Percentiles rank a stretch among this genome's conserved stretches.
Evolutionary conservation across 2,329 filamentous ascomycete genomes (phyloP).

Genomic region (Trichoderma afroharzianum): DNA sequence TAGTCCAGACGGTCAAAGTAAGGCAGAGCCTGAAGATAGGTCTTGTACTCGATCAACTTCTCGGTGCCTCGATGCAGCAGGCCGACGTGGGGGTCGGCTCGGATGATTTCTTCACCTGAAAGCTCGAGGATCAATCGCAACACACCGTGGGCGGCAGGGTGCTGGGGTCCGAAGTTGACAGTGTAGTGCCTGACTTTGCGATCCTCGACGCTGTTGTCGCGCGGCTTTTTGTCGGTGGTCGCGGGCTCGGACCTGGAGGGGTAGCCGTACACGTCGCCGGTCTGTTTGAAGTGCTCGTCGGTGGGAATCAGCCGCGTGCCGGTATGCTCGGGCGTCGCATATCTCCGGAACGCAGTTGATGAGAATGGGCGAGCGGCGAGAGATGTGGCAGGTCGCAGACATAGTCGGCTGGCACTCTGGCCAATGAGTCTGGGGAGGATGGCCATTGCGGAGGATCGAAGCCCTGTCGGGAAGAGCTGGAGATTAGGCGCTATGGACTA

Average conservation of each 20-base stretch:
- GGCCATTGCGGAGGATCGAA: slow-evolving; percentile 55
- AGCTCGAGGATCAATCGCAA: slow-evolving; percentile 95
- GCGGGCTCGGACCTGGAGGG: slow-evolving; percentile 40
- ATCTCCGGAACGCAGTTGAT: slow-evolving; percentile 58
- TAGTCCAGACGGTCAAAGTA: slow-evolving; percentile 99
- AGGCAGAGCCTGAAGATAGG: slow-evolving; percentile 93
- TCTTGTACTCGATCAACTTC: slow-evolving; percentile 99
- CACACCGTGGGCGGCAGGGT: slow-evolving; percentile 97
- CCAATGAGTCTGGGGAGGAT: slow-evolving; percentile 68
- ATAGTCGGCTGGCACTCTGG: slow-evolving; percentile 66
- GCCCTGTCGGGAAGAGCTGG: slow-evolving; percentile 25
- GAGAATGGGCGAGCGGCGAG: slow-evolving; percentile 59
- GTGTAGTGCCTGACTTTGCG: slow-evolving; percentile 98
- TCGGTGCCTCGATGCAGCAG: slow-evolving; percentile 95
- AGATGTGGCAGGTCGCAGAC: slow-evolving; percentile 43
- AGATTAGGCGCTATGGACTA: slow-evolving; percentile 14
- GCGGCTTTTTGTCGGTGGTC: slow-evolving; percentile 43
- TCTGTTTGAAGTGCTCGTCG: slow-evolving; percentile 59
- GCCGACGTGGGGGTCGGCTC: slow-evolving; percentile 94
- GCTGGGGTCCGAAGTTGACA: slow-evolving; percentile 98
- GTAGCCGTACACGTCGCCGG: slow-evolving; percentile 48
- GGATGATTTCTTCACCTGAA: slow-evolving; percentile 95
- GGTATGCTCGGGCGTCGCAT: slow-evolving; percentile 51
- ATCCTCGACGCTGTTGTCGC: slow-evolving; percentile 48
- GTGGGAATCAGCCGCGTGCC: slow-evolving; percentile 63